Base-by-base conservation (phyloP, 805 yeast species). In the Millerago galiae region DNA sequence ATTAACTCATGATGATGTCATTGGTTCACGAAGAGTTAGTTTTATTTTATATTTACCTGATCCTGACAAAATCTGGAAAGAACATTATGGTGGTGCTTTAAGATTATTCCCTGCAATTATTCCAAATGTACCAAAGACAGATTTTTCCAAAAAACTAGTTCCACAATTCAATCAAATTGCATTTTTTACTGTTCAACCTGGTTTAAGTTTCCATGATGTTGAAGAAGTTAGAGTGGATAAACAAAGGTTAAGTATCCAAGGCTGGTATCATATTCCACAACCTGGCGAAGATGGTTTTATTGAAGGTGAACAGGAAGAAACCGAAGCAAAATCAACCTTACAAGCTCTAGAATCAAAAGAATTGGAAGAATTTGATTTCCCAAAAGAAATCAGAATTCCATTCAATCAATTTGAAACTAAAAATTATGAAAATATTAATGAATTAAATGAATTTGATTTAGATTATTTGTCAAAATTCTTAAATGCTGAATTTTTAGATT, bases 261-360 rank as follows among this genome's bases (percentile, higher is more conserved):
- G 99, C 1, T 95, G 99, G 99, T 95, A 91, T 59, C 99, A 93
- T 62, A 86, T 90, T 40, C 99, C 99, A 4, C 98, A 93, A 60
- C 67, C 67, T 10, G 97, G 95, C 9, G 99, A 93, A 63, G 79
- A 75, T 28, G 98, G 97, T 0, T 91, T 62, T 56, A 73, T 79
- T 15, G 78, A 77, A 30, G 95, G 95, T 6, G 96, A 88, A 58
- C 89, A 87, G 60, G 91, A 82, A 55, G 76, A 68, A 30, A 79
- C 85, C 1, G 89, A 82, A 52, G 82, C 84, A 0, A 71, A 72
- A 54, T 77, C 88, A 34, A 86, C 96, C 0, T 71, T 89, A 48
- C 88, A 84, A 56, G 91, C 77, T 56, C 65, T 89, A 45, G 91
- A 87, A 53, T 75, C 86, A 9, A 79, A 83, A 45, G 86, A 80